Conservation (phyloP, 352 stramenopile species). For the Phytophthora capsici region DNA sequence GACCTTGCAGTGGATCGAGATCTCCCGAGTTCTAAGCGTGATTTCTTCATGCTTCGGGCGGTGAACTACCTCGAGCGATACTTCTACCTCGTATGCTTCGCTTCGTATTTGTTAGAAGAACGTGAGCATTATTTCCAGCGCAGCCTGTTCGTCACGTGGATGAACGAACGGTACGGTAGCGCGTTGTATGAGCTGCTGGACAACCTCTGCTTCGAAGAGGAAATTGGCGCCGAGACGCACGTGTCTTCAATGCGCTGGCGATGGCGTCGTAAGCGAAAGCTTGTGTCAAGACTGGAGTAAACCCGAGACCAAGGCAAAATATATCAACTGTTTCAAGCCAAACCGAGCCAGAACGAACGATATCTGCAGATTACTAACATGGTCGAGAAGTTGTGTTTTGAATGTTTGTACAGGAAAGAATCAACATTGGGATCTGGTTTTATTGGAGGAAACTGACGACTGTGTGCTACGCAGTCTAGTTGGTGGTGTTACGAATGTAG, state of each 20-base stretch:
- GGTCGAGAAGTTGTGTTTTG: neutral
- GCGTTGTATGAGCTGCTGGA: conserved; percentile 87
- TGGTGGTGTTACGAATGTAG: conserved; percentile 26
- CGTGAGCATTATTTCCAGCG: conserved; percentile 54
- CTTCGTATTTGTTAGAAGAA: conserved; percentile 85
- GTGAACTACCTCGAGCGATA: conserved; percentile 92
- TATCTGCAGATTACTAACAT: neutral
- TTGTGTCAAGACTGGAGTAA: conserved; percentile 82
- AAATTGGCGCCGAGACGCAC: conserved; percentile 78
- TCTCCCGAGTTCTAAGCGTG: conserved; percentile 66
- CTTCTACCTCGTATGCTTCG: conserved; percentile 91
- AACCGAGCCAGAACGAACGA: neutral
- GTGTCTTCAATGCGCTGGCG: conserved; percentile 88
- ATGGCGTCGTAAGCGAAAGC: conserved; percentile 88
- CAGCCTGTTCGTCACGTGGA: conserved; percentile 81
- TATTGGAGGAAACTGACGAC: too few species aligned
- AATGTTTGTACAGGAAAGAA: neutral
- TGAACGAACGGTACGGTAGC: conserved; percentile 84
- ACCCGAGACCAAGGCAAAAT: neutral
- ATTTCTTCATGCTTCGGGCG: conserved; percentile 83
- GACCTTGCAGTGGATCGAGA: conserved; percentile 80
- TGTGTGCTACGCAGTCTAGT: conserved; percentile 3
- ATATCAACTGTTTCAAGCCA: conserved; percentile 3
- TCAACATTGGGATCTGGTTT: neutral
- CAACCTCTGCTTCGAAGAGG: conserved; percentile 88